A percentile compares a stretch with the other conserved stretches of the same genome.
These are phyloP conservation scores for Diaporthe caulivora DNA, from an alignment of 2,329 filamentous ascomycete genomes.

Conservation along the genomic window DNA sequence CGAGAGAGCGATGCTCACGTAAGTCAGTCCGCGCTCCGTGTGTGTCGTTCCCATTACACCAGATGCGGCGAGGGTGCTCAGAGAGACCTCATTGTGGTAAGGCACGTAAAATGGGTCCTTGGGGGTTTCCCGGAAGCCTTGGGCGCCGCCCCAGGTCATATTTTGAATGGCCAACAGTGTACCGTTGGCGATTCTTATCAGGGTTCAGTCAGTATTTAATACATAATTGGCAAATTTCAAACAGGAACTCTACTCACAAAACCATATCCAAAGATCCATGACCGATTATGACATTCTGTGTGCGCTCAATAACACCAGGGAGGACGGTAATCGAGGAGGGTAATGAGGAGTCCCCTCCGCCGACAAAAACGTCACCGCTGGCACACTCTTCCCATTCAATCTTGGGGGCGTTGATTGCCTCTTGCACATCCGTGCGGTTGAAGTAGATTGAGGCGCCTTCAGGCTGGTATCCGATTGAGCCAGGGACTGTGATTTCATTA, in stretches of 20 bases:
- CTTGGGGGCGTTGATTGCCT: constrained; percentile 48
- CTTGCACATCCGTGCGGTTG: constrained; percentile 77
- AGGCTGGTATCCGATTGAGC: constrained; percentile 73
- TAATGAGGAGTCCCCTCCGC: constrained; percentile 45
- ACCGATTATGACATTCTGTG: constrained; percentile 77
- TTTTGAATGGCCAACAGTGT: constrained; percentile 79
- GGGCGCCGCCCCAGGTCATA: constrained; percentile 78
- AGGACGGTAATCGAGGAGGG: constrained; percentile 51
- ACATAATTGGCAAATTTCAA: background rate
- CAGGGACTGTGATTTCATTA: constrained; percentile 60
- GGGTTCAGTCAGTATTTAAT: constrained; percentile 19
- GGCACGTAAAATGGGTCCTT: constrained; percentile 75
- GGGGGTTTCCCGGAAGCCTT: constrained; percentile 74
- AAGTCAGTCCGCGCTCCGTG: constrained; percentile 82
- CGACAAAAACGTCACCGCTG: constrained; percentile 52
- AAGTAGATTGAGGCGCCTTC: constrained; percentile 75
- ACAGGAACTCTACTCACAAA: constrained; percentile 48
- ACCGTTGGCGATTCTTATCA: constrained; percentile 65
- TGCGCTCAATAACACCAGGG: constrained; percentile 77
- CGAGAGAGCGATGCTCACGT: constrained; percentile 70
- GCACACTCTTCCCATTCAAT: constrained; percentile 69
- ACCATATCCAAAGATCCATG: constrained; percentile 78
- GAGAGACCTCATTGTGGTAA: constrained; percentile 62
- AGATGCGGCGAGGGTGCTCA: constrained; percentile 63
- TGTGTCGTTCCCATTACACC: constrained; percentile 79